These are phyloP conservation scores for Fusarium penzigii DNA, from an alignment of 2,329 filamentous ascomycete genomes.

Conservation along the genomic window DNA sequence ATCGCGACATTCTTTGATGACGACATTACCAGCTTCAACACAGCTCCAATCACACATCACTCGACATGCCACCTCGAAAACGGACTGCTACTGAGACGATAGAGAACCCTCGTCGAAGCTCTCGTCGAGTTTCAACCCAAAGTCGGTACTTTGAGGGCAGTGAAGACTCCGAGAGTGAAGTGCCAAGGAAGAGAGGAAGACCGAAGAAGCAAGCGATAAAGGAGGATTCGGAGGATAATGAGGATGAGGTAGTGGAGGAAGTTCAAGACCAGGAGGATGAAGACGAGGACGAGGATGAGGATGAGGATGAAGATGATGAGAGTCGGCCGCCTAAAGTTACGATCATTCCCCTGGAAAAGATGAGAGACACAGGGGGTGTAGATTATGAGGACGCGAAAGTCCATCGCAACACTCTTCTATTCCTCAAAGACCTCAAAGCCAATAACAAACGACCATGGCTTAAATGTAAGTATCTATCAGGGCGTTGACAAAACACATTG, in stretches of 20 bases:
- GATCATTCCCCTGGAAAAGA: slow-evolving; percentile 38
- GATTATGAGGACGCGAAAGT: slow-evolving; percentile 54
- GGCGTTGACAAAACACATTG: neutral
- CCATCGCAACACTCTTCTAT: slow-evolving; percentile 59
- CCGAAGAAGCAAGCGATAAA: slow-evolving; percentile 23
- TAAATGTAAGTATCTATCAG: slow-evolving; percentile 43
- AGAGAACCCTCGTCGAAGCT: slow-evolving; percentile 44
- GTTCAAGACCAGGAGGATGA: slow-evolving; percentile 25
- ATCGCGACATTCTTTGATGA: slow-evolving; percentile 9
- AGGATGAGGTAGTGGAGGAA: slow-evolving; percentile 26
- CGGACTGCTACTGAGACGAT: slow-evolving; percentile 34
- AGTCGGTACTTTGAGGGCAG: slow-evolving; percentile 53
- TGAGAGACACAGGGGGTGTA: slow-evolving; percentile 36
- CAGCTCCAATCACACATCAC: no score
- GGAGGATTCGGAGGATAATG: slow-evolving; percentile 30
- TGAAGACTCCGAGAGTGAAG: slow-evolving; percentile 22
- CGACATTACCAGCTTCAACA: neutral
- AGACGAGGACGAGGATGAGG: slow-evolving; percentile 32
- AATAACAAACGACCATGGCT: slow-evolving; percentile 63
- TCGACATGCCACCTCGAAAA: slow-evolving; percentile 43
- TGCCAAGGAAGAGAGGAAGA: slow-evolving; percentile 30
- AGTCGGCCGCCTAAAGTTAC: slow-evolving; percentile 36
- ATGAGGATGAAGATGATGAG: slow-evolving; percentile 40
- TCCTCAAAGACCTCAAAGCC: slow-evolving; percentile 58
- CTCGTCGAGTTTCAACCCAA: slow-evolving; percentile 49